Percentiles rank a stretch among this genome's conserved stretches.
Evolutionary conservation across 305 asterid genomes (phyloP).

Genomic region (Salvia sclarea): DNA sequence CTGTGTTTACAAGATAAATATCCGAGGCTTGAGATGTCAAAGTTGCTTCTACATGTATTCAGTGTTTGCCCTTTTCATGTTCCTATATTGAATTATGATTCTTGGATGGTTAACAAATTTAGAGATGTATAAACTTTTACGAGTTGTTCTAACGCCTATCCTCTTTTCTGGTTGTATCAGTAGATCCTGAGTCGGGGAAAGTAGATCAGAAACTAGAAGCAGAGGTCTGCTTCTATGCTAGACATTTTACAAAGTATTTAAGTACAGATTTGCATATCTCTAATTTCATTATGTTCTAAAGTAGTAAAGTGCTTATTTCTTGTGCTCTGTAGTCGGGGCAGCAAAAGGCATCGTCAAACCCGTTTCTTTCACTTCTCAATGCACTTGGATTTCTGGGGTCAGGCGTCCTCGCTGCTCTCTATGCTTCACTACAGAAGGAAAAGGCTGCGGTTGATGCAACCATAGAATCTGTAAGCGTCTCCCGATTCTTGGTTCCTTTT

Average conservation of each 20-base stretch:
- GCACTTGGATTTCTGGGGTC: conserved; percentile 67
- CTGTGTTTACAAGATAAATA: neutral
- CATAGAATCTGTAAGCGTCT: conserved; percentile 70
- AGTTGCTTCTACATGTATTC: neutral
- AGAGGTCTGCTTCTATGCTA: conserved; percentile 58
- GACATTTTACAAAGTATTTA: conserved; percentile 30
- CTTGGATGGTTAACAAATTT: neutral
- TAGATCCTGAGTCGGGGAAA: conserved; percentile 37
- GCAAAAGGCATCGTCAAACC: conserved; percentile 42
- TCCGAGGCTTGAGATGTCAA: neutral
- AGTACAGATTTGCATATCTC: conserved; percentile 33
- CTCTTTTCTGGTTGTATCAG: conserved; percentile 39
- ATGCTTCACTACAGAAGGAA: conserved; percentile 62
- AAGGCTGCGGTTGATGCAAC: conserved; percentile 60
- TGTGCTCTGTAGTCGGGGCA: conserved; percentile 44
- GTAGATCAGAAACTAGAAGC: conserved; percentile 45
- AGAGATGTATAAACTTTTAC: conserved; percentile 1
- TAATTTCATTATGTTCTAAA: conserved; percentile 33
- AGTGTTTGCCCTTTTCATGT: neutral
- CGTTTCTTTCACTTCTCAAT: conserved; percentile 58
- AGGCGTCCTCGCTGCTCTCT: conserved; percentile 79
- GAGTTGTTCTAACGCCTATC: conserved; percentile 14
- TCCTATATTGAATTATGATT: neutral
- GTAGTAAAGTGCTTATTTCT: conserved; percentile 36
- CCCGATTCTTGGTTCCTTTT: neutral